Percentiles rank a stretch among this genome's conserved stretches.
Evolutionary conservation across 2,329 filamentous ascomycete genomes (phyloP).

Genomic region (Alternaria triticimaculans): DNA sequence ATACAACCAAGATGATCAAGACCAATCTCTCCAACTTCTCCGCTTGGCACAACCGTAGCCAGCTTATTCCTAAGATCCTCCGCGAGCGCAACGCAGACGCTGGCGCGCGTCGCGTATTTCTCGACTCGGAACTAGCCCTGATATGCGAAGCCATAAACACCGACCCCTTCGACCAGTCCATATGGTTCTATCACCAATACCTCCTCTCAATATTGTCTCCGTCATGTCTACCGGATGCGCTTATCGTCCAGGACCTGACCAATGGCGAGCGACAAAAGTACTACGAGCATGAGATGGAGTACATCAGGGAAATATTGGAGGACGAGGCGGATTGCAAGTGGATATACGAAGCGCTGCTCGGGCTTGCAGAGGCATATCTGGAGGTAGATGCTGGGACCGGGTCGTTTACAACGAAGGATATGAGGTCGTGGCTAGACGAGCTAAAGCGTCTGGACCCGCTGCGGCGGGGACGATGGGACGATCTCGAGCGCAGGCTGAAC

Average conservation of each 20-base stretch:
- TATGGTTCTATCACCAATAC: slow-evolving; percentile 97
- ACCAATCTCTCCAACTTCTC: slow-evolving; percentile 94
- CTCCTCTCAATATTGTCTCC: slow-evolving; percentile 70
- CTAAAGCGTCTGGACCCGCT: slow-evolving; percentile 75
- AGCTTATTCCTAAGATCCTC: slow-evolving; percentile 78
- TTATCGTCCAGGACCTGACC: slow-evolving; percentile 70
- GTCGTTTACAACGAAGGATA: slow-evolving; percentile 53
- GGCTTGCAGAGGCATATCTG: slow-evolving; percentile 71
- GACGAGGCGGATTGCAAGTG: slow-evolving; percentile 79
- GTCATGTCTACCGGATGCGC: slow-evolving; percentile 57
- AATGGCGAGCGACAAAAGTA: slow-evolving; percentile 69
- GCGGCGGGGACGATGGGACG: slow-evolving; percentile 76
- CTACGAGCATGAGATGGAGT: slow-evolving; percentile 73
- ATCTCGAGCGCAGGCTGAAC: slow-evolving; percentile 63
- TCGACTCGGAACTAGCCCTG: slow-evolving; percentile 78
- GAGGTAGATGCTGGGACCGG: slow-evolving; percentile 53
- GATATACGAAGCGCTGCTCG: slow-evolving; percentile 85
- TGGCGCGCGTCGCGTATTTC: slow-evolving; percentile 68
- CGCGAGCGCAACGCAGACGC: slow-evolving; percentile 71
- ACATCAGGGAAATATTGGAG: slow-evolving; percentile 71
- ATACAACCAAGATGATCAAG: slow-evolving; percentile 87
- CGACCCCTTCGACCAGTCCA: slow-evolving; percentile 90
- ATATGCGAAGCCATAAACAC: slow-evolving; percentile 82
- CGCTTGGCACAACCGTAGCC: slow-evolving; percentile 91
- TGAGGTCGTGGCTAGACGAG: slow-evolving; percentile 64